Conservation (phyloP, 2,329 filamentous ascomycete species). For the Pseudophaeomoniella oleicola region DNA sequence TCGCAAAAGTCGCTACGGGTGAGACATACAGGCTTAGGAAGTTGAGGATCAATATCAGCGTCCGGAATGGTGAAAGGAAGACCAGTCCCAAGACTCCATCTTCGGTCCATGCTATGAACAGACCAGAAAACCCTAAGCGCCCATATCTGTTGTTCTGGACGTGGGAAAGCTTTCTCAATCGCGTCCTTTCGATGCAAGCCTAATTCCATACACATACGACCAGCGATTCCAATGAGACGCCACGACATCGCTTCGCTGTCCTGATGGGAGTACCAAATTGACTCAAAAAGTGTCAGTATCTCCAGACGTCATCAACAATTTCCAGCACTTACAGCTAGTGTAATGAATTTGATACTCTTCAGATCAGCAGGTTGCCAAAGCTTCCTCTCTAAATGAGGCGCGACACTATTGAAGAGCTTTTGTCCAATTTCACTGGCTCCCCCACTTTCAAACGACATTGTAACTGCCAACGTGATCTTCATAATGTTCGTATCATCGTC, state of each 20-base stretch:
- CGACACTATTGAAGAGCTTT: conserved; percentile 62
- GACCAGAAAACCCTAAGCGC: conserved; percentile 72
- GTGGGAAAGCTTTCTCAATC: conserved; percentile 49
- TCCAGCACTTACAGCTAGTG: conserved; percentile 37
- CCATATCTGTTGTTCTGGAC: conserved; percentile 52
- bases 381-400: conserved; percentile 51
- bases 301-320: no score
- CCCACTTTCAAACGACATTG: conserved; percentile 61
- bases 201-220: conserved; percentile 63
- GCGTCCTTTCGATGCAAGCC: conserved; percentile 71
- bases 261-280: conserved; percentile 67
- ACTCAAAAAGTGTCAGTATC: no score
- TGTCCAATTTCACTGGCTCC: conserved; percentile 63
- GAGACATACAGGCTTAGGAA: conserved; percentile 59
- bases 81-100: conserved; percentile 83
- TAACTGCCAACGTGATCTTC: conserved; percentile 71
- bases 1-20: not conserved
- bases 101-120: conserved; percentile 68
- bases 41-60: conserved; percentile 63
- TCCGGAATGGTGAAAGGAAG: conserved; percentile 77
- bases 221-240: conserved; percentile 71
- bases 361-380: conserved; percentile 42
- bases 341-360: conserved; percentile 44
- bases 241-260: conserved; percentile 79
- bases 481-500: conserved; percentile 56